A percentile compares a stretch with the other conserved stretches of the same genome.
Evolutionary conservation across 495 filamentous ascomycete species (phyloP).

Genomic region (Xylaria venustula): DNA sequence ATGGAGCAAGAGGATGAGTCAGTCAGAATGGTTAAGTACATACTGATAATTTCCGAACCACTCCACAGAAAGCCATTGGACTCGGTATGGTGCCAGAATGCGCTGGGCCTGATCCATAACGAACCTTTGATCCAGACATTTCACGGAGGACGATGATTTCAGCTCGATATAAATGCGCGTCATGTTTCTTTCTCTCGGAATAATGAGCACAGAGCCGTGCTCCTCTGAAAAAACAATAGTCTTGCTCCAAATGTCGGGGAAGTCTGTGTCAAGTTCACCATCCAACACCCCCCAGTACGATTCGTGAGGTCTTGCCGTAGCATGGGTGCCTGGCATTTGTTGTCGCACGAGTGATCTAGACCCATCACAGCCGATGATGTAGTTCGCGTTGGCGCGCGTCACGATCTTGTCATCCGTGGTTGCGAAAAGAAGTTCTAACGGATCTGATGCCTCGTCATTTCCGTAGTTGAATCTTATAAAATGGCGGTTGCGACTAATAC

Average conservation of each 20-base stretch:
- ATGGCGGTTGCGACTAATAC: slow-evolving; percentile 54
- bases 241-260: slow-evolving; percentile 72
- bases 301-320: slow-evolving; percentile 59
- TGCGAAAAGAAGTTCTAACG: slow-evolving; percentile 44
- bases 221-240: slow-evolving; percentile 58
- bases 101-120: slow-evolving; percentile 63
- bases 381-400: slow-evolving; percentile 42
- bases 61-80: slow-evolving; percentile 61
- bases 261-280: slow-evolving; percentile 64
- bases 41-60: slow-evolving; percentile 60
- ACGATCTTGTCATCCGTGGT: slow-evolving; percentile 36
- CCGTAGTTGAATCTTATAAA: slow-evolving; percentile 51
- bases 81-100: slow-evolving; percentile 60
- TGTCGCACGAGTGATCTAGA: slow-evolving; percentile 55
- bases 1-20: too few relatives aligned
- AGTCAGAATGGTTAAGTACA: too few relatives aligned
- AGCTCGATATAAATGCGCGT: slow-evolving; percentile 69
- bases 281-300: slow-evolving; percentile 72
- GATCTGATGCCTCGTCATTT: slow-evolving; percentile 25
- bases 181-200: slow-evolving; percentile 66
- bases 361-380: slow-evolving; percentile 55
- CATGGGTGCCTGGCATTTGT: slow-evolving; percentile 54
- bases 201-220: slow-evolving; percentile 63
- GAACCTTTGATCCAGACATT: slow-evolving; percentile 56
- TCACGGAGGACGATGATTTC: slow-evolving; percentile 50